These are phyloP conservation scores for Hymenoscyphus linearis DNA, from an alignment of 2,329 filamentous ascomycete species.

Conservation along the genomic window DNA sequence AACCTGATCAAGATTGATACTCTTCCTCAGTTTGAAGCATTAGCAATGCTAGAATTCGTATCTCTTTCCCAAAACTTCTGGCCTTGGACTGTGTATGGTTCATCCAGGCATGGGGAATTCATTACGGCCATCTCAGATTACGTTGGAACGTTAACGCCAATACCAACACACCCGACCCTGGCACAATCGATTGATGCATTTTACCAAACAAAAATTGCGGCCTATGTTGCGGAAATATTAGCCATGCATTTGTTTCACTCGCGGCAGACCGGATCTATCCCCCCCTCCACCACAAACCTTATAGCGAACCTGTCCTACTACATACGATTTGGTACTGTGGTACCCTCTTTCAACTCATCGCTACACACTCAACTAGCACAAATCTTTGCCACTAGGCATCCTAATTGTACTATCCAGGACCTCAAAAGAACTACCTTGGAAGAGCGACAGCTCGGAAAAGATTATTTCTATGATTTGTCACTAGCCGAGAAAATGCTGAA, in stretches of 20 bases:
- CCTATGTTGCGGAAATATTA: conserved; percentile 79
- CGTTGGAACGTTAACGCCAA: conserved; percentile 52
- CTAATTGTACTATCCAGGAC: conserved; percentile 65
- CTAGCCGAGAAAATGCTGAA: conserved; percentile 70
- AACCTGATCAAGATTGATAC: conserved; percentile 61
- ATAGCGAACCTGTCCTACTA: conserved; percentile 75
- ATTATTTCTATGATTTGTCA: conserved; percentile 80
- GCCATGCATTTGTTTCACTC: conserved; percentile 87
- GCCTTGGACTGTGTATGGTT: conserved; percentile 84
- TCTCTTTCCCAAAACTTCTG: conserved; percentile 87
- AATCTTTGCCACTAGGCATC: conserved; percentile 77
- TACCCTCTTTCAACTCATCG: conserved; percentile 81
- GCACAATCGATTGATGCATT: conserved; percentile 43
- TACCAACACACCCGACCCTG: conserved; percentile 47
- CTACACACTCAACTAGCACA: conserved; percentile 78
- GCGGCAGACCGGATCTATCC: conserved; percentile 66
- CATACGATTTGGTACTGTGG: conserved; percentile 68
- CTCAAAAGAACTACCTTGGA: conserved; percentile 73
- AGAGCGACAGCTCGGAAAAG: conserved; percentile 60
- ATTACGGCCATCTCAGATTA: conserved; percentile 68
- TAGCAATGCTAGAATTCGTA: conserved; percentile 81
- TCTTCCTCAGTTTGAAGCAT: conserved; percentile 58
- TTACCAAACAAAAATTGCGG: conserved; percentile 65
- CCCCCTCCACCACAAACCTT: conserved; percentile 63
- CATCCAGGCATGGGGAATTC: conserved; percentile 69